A percentile compares a stretch with the other conserved stretches of the same genome.
These are phyloP conservation scores for Colletotrichum sansevieriae DNA, from an alignment of 2,329 filamentous ascomycete species.

Conservation along the genomic window DNA sequence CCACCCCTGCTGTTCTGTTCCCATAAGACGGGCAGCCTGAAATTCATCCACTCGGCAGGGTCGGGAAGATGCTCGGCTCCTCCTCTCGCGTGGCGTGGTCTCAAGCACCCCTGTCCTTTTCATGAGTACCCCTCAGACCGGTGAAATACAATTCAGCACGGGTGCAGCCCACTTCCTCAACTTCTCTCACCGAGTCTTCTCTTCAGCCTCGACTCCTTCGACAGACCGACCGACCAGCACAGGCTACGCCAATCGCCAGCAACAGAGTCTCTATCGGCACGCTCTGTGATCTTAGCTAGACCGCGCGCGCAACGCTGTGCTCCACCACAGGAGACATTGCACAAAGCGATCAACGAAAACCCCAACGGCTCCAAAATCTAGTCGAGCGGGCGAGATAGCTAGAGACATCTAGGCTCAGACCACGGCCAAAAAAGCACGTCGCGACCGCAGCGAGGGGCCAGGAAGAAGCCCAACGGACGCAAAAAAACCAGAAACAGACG, in stretches of 20 bases:
- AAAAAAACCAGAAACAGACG: slow-evolving; percentile 22
- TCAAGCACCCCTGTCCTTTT: slow-evolving; percentile 47
- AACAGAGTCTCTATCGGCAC: slow-evolving; percentile 41
- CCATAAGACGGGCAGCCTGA: slow-evolving; percentile 40
- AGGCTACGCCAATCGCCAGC: slow-evolving; percentile 41
- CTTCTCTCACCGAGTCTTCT: slow-evolving; percentile 57
- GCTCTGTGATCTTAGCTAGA: slow-evolving; percentile 37
- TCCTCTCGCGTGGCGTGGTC: slow-evolving; percentile 43
- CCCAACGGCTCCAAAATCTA: slow-evolving; percentile 25
- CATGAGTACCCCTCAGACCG: slow-evolving; percentile 57
- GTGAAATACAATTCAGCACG: slow-evolving; percentile 58
- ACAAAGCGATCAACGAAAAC: slow-evolving; percentile 35
- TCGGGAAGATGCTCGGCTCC: slow-evolving; percentile 42
- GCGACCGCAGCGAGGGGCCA: slow-evolving; percentile 28
- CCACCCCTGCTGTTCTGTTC: slow-evolving; percentile 37
- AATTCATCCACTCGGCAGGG: slow-evolving; percentile 42
- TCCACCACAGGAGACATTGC: slow-evolving; percentile 41
- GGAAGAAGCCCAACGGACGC: slow-evolving; percentile 10
- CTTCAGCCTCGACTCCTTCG: slow-evolving; percentile 51
- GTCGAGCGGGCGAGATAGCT: slow-evolving; percentile 25
- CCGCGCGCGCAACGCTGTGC: slow-evolving; percentile 37
- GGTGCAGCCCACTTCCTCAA: slow-evolving; percentile 49
- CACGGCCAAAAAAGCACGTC: slow-evolving; percentile 31
- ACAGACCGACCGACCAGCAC: slow-evolving; percentile 41
- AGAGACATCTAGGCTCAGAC: slow-evolving; percentile 32